These are phyloP conservation scores for Lantana camara DNA, from an alignment of 257 asterid genomes.

Conservation along the genomic window DNA sequence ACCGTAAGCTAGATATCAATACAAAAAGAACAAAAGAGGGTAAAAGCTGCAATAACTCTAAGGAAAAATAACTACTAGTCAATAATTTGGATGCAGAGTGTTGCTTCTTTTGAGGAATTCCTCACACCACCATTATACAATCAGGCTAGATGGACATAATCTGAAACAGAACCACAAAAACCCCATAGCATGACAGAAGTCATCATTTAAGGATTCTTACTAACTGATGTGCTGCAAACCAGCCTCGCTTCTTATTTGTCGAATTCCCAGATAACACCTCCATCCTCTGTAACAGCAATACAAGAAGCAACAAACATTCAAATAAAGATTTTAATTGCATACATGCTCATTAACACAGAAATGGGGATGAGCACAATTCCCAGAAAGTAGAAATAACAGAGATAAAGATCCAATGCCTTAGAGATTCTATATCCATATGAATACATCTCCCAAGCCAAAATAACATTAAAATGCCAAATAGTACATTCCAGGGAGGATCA, in stretches of 20 bases:
- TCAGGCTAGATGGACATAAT: not conserved
- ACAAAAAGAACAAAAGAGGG: not conserved
- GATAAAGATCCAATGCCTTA: not conserved
- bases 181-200: not conserved
- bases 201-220: conserved; percentile 5
- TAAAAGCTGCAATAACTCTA: not conserved
- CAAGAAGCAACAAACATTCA: not conserved
- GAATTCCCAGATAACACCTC: conserved; percentile 84
- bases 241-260: conserved; percentile 44
- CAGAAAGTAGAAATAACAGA: not conserved
- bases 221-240: not conserved
- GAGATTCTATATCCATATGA: not conserved
- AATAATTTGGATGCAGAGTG: not conserved
- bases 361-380: not conserved
- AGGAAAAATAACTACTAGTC: not conserved
- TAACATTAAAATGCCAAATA: not conserved
- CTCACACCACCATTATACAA: not conserved
- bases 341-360: not conserved
- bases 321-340: not conserved
- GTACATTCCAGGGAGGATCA: not conserved
- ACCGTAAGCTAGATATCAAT: not conserved
- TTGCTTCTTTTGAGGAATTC: not conserved
- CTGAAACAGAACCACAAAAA: not conserved
- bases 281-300: conserved; percentile 56
- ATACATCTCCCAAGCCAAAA: not conserved